Conservation (phyloP, 2,329 filamentous ascomycete species). For the Chalaropsis thielavioides region DNA sequence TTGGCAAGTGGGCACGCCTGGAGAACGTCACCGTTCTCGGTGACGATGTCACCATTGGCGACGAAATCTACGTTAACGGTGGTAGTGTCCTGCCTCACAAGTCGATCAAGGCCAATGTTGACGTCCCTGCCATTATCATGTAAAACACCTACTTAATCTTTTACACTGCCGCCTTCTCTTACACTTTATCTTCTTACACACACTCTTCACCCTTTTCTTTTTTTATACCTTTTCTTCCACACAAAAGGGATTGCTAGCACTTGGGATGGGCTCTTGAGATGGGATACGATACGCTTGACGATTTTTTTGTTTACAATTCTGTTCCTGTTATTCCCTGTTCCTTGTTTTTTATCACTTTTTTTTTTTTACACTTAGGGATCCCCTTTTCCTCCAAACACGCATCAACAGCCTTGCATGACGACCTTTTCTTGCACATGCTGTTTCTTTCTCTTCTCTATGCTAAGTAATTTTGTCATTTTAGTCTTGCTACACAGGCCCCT, state of each 20-base stretch:
- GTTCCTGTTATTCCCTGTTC: constrained; percentile 16
- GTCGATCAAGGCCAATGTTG: constrained; percentile 96
- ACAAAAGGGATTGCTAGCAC: constrained; percentile 15
- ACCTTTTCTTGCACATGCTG: neutral
- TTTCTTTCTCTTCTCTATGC: neutral
- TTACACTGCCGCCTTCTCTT: neutral
- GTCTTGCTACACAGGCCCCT: neutral
- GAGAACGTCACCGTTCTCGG: constrained; percentile 98
- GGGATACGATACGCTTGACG: constrained; percentile 15
- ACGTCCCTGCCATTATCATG: constrained; percentile 59
- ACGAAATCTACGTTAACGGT: constrained; percentile 97
- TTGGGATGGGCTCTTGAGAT: constrained; percentile 17
- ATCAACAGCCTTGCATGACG: neutral
- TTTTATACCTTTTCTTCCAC: constrained; percentile 7
- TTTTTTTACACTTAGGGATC: constrained; percentile 5
- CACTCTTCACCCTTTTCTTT: constrained; percentile 13
- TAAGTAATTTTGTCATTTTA: neutral
- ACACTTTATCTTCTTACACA: constrained; percentile 12
- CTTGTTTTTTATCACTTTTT: constrained; percentile 14
- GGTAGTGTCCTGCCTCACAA: constrained; percentile 93
- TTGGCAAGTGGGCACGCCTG: constrained; percentile 87
- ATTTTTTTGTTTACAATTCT: constrained; percentile 17
- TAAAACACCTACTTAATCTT: constrained; percentile 26
- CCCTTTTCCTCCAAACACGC: neutral
- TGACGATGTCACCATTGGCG: constrained; percentile 93